Conservation (phyloP, 2,329 filamentous ascomycete species). For the Dichotomopilus funicola region DNA sequence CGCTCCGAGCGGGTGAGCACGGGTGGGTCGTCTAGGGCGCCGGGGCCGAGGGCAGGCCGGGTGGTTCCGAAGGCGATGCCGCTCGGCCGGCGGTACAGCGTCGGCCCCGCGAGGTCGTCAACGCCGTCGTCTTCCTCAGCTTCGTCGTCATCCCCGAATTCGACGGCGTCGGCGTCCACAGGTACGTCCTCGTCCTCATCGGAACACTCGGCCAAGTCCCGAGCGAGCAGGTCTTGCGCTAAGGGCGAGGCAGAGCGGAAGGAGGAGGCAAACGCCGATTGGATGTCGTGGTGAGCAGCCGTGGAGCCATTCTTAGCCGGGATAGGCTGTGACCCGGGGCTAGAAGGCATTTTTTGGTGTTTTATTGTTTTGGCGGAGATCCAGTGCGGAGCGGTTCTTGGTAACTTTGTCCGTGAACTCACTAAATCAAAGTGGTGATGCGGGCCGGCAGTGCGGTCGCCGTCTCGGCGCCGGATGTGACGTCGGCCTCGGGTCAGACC, state of each 20-base stretch:
- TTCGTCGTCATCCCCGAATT: conserved; percentile 23
- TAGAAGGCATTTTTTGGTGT: conserved; percentile 11
- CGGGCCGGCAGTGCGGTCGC: too few species aligned
- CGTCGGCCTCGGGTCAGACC: too few species aligned
- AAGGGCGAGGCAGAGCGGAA: conserved; percentile 58
- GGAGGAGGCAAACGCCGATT: conserved; percentile 35
- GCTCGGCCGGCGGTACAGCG: conserved; percentile 67
- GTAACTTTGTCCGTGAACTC: background rate
- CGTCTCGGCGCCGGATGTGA: too few species aligned
- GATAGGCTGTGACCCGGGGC: conserved; percentile 12
- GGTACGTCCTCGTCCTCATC: conserved; percentile 42
- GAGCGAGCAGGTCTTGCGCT: conserved; percentile 58
- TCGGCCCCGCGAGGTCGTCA: conserved; percentile 37
- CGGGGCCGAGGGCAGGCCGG: conserved; percentile 59
- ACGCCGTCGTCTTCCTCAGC: conserved; percentile 33
- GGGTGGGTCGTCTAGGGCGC: conserved; percentile 36
- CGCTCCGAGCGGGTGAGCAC: conserved; percentile 47
- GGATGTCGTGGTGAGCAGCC: conserved; percentile 6
- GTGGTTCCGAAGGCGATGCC: conserved; percentile 68
- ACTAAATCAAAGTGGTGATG: background rate
- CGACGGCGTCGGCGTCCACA: conserved; percentile 27
- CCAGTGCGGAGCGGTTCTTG: background rate
- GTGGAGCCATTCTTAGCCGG: conserved; percentile 7
- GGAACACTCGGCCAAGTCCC: conserved; percentile 59
- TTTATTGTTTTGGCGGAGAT: background rate